These are phyloP conservation scores for Chaetomium tenue DNA, from an alignment of 495 filamentous ascomycete species.

Conservation along the genomic window DNA sequence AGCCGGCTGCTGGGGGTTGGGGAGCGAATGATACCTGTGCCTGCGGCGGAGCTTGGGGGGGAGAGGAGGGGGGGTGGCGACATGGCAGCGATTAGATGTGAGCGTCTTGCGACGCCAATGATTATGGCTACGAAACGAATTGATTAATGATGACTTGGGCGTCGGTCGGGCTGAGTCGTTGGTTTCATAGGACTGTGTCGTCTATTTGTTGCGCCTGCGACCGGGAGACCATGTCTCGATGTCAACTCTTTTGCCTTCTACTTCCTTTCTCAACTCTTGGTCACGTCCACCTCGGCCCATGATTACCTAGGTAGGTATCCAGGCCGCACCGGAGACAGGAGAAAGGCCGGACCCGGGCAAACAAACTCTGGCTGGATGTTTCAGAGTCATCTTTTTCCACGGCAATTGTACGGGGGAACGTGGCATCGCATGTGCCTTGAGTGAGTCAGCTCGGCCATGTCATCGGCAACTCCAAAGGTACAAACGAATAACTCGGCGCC, in stretches of 20 bases:
- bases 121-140: slow-evolving; percentile 17
- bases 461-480: neutral
- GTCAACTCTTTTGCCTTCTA: too few species aligned
- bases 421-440: too few species aligned
- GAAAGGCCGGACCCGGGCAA: too few species aligned
- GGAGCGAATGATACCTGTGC: slow-evolving; percentile 11
- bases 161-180: neutral
- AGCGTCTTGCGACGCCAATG: slow-evolving; percentile 3
- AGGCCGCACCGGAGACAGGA: too few species aligned
- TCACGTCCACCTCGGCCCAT: too few species aligned
- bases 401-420: too few species aligned
- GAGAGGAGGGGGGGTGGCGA: neutral
- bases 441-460: slow-evolving; percentile 16
- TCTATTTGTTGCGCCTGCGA: neutral
- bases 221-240: too few species aligned
- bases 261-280: too few species aligned
- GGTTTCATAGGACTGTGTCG: neutral
- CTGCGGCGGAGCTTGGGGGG: neutral
- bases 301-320: too few species aligned
- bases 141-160: neutral
- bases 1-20: neutral
- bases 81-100: slow-evolving; percentile 3
- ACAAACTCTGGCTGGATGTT: too few species aligned
- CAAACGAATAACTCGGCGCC: too few species aligned
- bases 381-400: too few species aligned